Conservation (phyloP, 2,329 filamentous ascomycete genomes). For the Blastomyces percursus region DNA sequence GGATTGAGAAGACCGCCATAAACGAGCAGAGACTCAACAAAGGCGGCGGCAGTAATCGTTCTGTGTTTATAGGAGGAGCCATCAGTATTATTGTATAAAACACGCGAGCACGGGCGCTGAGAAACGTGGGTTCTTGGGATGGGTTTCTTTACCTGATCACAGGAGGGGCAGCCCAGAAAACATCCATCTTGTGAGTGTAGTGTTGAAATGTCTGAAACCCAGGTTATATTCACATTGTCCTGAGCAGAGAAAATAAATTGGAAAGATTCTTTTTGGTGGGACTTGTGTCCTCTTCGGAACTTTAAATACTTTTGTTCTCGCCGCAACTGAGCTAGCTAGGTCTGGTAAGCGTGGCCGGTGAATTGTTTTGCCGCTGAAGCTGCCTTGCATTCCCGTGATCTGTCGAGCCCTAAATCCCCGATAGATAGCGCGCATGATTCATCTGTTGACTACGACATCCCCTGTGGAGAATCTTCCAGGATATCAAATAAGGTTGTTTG, state of each 20-base stretch:
- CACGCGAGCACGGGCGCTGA: background rate
- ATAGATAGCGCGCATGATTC: too few relatives aligned
- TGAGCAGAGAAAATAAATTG: background rate
- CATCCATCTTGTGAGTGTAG: constrained; percentile 39
- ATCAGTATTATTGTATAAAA: background rate
- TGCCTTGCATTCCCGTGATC: background rate
- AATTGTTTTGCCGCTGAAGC: background rate
- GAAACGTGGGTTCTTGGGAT: background rate
- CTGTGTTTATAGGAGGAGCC: constrained; percentile 32
- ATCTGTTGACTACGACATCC: too few relatives aligned
- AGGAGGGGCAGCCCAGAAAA: constrained; percentile 55
- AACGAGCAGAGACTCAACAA: constrained; percentile 51
- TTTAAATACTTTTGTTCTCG: too few relatives aligned
- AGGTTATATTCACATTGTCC: background rate
- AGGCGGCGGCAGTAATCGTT: constrained; percentile 54
- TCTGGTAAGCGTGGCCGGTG: background rate
- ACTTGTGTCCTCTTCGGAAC: background rate
- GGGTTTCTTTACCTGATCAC: constrained; percentile 49
- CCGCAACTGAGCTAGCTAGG: background rate
- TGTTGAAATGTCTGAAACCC: background rate
- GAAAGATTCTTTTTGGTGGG: background rate
- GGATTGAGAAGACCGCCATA: constrained; percentile 45
- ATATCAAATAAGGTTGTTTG: too few relatives aligned
- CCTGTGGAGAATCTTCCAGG: too few relatives aligned
- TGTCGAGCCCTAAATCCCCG: background rate